These are phyloP conservation scores for Stellera chamaejasme DNA, from an alignment of 345 rosid species.

Conservation along the genomic window DNA sequence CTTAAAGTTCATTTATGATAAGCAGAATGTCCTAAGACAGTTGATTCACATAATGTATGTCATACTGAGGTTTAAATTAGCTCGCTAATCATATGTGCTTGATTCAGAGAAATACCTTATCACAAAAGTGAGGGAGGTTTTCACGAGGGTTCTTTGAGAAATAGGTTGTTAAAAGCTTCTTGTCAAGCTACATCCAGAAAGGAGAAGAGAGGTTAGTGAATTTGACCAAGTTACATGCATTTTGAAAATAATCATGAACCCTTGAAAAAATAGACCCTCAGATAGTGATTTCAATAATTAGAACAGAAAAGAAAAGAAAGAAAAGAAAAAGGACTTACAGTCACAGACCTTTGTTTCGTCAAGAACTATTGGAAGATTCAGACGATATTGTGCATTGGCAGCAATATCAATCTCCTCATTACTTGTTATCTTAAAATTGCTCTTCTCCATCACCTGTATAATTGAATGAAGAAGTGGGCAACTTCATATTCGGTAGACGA, in stretches of 20 bases:
- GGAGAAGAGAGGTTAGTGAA: neutral
- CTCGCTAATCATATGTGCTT: neutral
- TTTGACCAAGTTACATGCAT: no score
- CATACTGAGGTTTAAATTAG: no score
- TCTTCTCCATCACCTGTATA: conserved; percentile 61
- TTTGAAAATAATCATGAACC: no score
- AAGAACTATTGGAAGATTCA: conserved; percentile 69
- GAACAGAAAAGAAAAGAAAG: no score
- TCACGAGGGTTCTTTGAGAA: conserved; percentile 46
- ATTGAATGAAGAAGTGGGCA: neutral
- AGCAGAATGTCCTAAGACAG: no score
- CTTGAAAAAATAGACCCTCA: neutral
- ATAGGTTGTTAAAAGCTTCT: conserved; percentile 39
- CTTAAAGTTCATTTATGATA: no score
- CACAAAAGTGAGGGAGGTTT: conserved; percentile 60
- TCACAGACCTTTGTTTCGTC: conserved; percentile 52
- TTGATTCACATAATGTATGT: no score
- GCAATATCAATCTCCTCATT: conserved; percentile 64
- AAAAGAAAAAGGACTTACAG: neutral
- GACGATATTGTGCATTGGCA: conserved; percentile 56
- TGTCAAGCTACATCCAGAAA: conserved; percentile 53
- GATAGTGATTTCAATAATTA: neutral
- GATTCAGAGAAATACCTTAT: conserved; percentile 38
- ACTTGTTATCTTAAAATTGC: conserved; percentile 60
- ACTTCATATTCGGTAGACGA: neutral